Evolutionary conservation across 371 early-diverging fungal species (phyloP).

Genomic region (Paraphysoderma sedebokerense): DNA sequence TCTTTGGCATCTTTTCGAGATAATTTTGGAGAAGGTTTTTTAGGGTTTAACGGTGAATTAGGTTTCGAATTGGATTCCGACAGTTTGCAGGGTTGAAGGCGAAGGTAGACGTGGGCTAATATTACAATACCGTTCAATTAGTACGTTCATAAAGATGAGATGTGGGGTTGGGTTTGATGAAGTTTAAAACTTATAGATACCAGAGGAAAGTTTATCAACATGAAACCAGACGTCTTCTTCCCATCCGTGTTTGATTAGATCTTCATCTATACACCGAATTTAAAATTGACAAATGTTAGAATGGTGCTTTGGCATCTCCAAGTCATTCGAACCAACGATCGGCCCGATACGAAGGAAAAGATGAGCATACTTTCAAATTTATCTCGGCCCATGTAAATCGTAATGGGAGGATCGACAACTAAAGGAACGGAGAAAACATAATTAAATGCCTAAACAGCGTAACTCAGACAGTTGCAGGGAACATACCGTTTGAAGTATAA

Average conservation of each 20-base stretch:
- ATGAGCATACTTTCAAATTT: conserved; percentile 72
- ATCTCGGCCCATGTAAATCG: conserved; percentile 93
- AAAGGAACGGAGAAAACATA: no score
- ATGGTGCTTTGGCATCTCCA: neutral
- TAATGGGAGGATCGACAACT: conserved; percentile 57
- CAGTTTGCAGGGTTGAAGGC: conserved; percentile 27
- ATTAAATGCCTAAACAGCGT: no score
- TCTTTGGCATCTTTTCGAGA: neutral
- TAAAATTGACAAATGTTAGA: neutral
- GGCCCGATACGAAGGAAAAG: no score
- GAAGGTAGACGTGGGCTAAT: conserved; percentile 85
- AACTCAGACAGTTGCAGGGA: no score
- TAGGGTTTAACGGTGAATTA: neutral
- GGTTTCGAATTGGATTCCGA: neutral
- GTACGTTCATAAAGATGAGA: no score
- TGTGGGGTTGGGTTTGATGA: no score
- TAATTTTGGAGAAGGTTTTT: neutral
- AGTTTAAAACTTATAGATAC: neutral
- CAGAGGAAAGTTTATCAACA: conserved; percentile 84
- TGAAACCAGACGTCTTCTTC: conserved; percentile 81
- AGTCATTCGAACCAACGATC: no score
- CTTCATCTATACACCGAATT: conserved; percentile 46
- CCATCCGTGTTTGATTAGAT: conserved; percentile 85
- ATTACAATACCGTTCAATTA: no score
- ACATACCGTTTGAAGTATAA: no score